phyloP scores from a whole-genome alignment of 148 eudicot genomes.

The Amaranthus hypochondriacus region DNA sequence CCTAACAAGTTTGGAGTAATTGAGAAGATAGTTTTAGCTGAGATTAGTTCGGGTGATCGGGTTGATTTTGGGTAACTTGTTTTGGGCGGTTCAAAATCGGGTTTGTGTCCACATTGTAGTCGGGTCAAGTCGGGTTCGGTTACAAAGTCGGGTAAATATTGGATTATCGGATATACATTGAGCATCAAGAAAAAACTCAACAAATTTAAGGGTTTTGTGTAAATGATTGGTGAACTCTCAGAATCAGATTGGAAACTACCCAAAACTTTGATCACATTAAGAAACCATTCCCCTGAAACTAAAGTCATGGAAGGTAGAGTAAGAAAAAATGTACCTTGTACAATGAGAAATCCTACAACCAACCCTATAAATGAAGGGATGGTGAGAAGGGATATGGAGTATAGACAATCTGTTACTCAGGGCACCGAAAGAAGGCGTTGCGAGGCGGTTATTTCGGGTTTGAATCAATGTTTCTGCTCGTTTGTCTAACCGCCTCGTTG shows the following conservation, averaged over 20 bases:
- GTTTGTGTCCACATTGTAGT: too few species aligned
- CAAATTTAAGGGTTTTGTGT: neutral
- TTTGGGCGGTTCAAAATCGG: too few species aligned
- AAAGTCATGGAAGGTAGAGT: constrained; percentile 8
- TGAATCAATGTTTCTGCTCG: constrained; percentile 58
- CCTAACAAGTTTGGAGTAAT: too few species aligned
- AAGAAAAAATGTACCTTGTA: constrained; percentile 10
- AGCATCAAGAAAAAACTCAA: neutral
- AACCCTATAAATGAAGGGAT: neutral
- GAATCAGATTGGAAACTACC: constrained; percentile 17
- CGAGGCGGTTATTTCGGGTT: constrained; percentile 46
- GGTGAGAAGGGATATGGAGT: constrained; percentile 1
- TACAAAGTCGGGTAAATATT: too few species aligned
- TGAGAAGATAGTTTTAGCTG: too few species aligned
- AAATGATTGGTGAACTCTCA: constrained; percentile 23
- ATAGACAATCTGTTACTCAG: constrained; percentile 6
- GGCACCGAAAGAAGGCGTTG: constrained; percentile 15
- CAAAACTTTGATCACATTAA: constrained; percentile 7
- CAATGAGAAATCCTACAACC: constrained; percentile 3
- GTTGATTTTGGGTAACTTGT: too few species aligned
- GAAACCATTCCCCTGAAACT: neutral
- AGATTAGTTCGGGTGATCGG: too few species aligned
- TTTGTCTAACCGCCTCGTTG: constrained; percentile 61
- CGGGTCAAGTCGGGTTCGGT: too few species aligned
- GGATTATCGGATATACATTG: too few species aligned